Base-by-base conservation (phyloP, 176 grass and related monocot genomes). In the Juncus inflexus region DNA sequence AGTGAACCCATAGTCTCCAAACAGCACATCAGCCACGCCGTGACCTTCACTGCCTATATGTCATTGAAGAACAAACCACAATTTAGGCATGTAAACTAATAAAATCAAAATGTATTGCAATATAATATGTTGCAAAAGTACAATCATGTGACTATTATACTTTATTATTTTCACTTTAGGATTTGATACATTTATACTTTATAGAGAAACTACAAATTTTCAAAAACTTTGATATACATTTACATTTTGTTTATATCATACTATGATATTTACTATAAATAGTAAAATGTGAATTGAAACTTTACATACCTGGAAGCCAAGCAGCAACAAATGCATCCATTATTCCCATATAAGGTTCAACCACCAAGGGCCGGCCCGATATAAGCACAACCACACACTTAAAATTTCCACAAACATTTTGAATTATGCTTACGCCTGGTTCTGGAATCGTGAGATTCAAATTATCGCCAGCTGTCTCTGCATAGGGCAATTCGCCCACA, bases 1-100 rank as follows among this genome's bases (percentile, higher is more conserved):
- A 6, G 80, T 73, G 37, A 89, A 97, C 61, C 87, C 77, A 45
- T 97, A 64, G 42, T 91, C 87, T 55, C 92, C 92, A 79, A 90
- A 97, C 8, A 97, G 58, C 66, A 90, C 86, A 67, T 96, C 87
- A 0, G 79, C 47, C 67, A 96, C 52, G 13, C 92, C 87, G 12
- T 28, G 64, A 63, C 82, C 84, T 76, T 96, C 92, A 51, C 58
- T 91, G 70, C 87, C 92, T 28, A 28, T 28, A 28, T 28, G 19
- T 28, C 19, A 28, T 28, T 28, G 1, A 28, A 28, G 19, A 28
- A 28, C 19, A 28, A 28, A 28, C 19, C 19, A 28, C 19, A 28
- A 28, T 28, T 28, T 28, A 28, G 19, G 19, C 19, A 28, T 28
- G 19, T 28, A 28, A 28, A 28, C 19, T 28, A 28, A 28, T 28